A percentile compares a stretch with the other conserved stretches of the same genome.
Conservation (phyloP, 2,329 filamentous ascomycete genomes). For the Pseudogymnoascus sp. region DNA sequence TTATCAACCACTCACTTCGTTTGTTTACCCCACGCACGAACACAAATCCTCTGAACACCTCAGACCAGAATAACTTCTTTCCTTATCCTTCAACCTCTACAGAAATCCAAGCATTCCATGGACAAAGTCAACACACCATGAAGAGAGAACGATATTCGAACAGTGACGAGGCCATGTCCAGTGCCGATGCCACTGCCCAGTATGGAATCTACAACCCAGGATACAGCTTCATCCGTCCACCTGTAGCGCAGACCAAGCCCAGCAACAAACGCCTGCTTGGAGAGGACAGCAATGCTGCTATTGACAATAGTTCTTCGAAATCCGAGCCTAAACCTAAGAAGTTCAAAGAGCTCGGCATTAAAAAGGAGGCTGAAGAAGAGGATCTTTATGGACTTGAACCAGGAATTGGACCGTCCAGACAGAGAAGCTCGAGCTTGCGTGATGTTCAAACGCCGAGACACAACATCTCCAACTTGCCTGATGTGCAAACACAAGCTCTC, state of each 20-base stretch:
- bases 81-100: background rate
- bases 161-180: background rate
- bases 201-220: background rate
- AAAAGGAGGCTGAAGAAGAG: no score
- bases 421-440: no score
- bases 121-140: background rate
- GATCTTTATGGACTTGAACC: no score
- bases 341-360: no score
- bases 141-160: background rate
- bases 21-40: background rate
- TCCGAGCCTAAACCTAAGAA: background rate
- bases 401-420: no score
- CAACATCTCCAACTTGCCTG: no score
- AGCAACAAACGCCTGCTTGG: background rate
- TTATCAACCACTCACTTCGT: background rate
- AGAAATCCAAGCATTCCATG: background rate
- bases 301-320: background rate
- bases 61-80: background rate
- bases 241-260: background rate
- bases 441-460: no score
- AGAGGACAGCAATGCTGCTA: background rate
- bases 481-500: no score
- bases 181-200: background rate
- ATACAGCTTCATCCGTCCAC: background rate
- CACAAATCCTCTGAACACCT: background rate